These are phyloP conservation scores for Acarospora socialis DNA, from an alignment of 2,329 filamentous ascomycete species.

Conservation along the genomic window DNA sequence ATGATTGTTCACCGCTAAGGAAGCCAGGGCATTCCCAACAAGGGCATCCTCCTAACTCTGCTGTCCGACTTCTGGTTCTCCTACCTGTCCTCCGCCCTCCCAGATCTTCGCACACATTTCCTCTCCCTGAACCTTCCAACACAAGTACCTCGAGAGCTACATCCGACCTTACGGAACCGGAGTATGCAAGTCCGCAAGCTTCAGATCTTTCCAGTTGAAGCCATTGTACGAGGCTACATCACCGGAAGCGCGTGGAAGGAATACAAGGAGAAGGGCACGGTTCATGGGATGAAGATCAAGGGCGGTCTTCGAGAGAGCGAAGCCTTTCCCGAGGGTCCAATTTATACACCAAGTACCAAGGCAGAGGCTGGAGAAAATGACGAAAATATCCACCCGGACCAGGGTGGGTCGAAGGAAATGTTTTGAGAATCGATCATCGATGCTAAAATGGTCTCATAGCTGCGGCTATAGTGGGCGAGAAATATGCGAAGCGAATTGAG, in stretches of 20 bases:
- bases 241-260: conserved; percentile 62
- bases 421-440: not conserved
- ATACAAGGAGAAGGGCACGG: conserved; percentile 50
- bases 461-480: conserved; percentile 40
- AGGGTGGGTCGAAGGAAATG: conserved; percentile 26
- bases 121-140: conserved; percentile 43
- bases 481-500: conserved; percentile 46
- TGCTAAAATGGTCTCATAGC: not conserved
- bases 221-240: conserved; percentile 63
- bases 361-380: conserved; percentile 55
- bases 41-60: conserved; percentile 52
- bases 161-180: conserved; percentile 36
- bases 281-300: conserved; percentile 53
- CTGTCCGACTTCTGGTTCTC: conserved; percentile 57
- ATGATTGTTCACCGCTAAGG: conserved; percentile 22
- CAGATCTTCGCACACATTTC: conserved; percentile 49
- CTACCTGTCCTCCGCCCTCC: conserved; percentile 41
- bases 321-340: conserved; percentile 32
- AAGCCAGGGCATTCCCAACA: conserved; percentile 49
- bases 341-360: conserved; percentile 63
- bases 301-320: conserved; percentile 49
- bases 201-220: conserved; percentile 55
- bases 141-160: conserved; percentile 46
- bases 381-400: conserved; percentile 56
- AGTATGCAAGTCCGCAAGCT: conserved; percentile 56